phyloP scores from a whole-genome alignment of 176 grass and related monocot genomes.

The Stipa capillata region DNA sequence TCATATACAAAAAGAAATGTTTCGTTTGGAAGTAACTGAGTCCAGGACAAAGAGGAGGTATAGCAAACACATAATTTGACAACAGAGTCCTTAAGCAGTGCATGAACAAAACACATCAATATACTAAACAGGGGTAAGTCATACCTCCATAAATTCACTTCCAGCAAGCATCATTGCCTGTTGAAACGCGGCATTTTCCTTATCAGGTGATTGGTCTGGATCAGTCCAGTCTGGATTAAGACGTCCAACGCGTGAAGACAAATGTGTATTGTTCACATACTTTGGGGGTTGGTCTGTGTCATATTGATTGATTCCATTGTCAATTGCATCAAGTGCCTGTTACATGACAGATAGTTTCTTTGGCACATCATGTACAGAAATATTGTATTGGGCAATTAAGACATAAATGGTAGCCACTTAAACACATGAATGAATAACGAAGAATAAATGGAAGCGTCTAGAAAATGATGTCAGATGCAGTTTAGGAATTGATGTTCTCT shows the following conservation, averaged over 20 bases:
- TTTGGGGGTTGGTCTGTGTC: constrained; percentile 85
- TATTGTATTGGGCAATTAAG: not conserved
- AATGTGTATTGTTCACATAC: constrained; percentile 88
- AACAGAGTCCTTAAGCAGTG: not conserved
- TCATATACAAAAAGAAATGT: not conserved
- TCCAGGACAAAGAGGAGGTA: not conserved
- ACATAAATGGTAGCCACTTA: not conserved
- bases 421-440: not conserved
- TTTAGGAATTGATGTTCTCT: not conserved
- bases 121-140: not conserved
- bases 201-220: constrained; percentile 86
- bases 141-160: constrained; percentile 90
- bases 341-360: constrained; percentile 17
- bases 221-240: constrained; percentile 89
- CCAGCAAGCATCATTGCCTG: constrained; percentile 77
- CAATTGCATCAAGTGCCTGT: constrained; percentile 93
- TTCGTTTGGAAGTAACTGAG: not conserved
- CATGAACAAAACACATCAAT: not conserved
- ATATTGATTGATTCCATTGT: constrained; percentile 96
- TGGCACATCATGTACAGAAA: not conserved
- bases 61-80: not conserved
- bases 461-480: not conserved
- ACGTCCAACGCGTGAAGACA: constrained; percentile 80
- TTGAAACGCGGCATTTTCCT: constrained; percentile 86
- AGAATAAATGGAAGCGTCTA: not conserved